Evolutionary conservation across 2,329 filamentous ascomycete genomes (phyloP), one percentile per base, ranked within the genome.

Genomic region (Diaporthe nobilis): DNA sequence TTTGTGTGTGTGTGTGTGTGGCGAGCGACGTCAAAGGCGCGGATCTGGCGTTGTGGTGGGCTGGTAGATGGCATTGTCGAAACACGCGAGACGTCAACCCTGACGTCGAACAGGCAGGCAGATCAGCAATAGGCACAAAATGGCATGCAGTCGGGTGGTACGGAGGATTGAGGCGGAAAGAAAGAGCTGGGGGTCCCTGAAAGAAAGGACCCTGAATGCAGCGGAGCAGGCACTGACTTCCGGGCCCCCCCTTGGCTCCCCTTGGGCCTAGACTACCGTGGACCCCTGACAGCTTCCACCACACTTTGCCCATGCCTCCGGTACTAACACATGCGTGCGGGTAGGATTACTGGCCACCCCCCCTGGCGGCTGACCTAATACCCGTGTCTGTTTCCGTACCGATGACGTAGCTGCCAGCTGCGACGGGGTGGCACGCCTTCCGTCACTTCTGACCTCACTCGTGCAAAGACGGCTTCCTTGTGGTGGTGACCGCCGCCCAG

Each of bases 391-490:
- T 31, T 22, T 39, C 65, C 31, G 44, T 51, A 44, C 39, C 68
- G 71, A 73, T 75, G 74, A 75, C 74, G 74, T 75, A 75, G 37
- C 42, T 34, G 68, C 74, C 60, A 67, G 60, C 51, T 67, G 74
- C 31, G 31, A 51, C 37, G 53, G 72, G 51, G 70, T 73, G 74
- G 74, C 74, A 76, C 61, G 74, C 71, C 71, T 76, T 73, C 67
- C 74, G 44, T 71, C 57, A 74, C 37, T 76, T 76, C 74, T 76
- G 74, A 76, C 74, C 74, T 76, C 74, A 76, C 71, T 55, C 61
- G 58, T 65, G 58, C 25, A n/a, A 72, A 72, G 71, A 55, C 57
- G 51, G 57, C 34, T 39, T 51, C 58, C 44, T 55, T 28, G n/a
- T 55, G 44, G 49, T 65, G 34, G 70, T 61, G 58, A 39, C 49